Conservation (phyloP, 2,329 filamentous ascomycete species). For the Aspergillus aculeatus region DNA sequence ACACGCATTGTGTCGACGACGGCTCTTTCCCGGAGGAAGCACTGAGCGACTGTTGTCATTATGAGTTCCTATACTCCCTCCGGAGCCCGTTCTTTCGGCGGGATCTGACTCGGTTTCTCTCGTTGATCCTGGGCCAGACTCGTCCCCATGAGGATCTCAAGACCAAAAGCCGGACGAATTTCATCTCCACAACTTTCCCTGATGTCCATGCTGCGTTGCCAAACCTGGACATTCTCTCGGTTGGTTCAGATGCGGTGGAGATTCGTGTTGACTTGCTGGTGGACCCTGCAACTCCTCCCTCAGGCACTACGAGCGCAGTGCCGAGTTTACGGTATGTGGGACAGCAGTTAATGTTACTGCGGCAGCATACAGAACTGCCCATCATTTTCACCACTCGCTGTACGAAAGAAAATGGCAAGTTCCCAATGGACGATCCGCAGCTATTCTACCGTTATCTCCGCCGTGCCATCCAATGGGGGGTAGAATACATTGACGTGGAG, state of each 20-base stretch:
- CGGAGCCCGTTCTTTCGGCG: conserved; percentile 66
- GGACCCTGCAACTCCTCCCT: conserved; percentile 62
- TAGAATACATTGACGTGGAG: conserved; percentile 87
- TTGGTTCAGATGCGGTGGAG: conserved; percentile 82
- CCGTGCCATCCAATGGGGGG: conserved; percentile 82
- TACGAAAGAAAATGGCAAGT: conserved; percentile 76
- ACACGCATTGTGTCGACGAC: conserved; percentile 72
- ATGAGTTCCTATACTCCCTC: conserved; percentile 81
- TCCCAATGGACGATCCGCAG: conserved; percentile 75
- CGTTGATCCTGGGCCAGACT: conserved; percentile 75
- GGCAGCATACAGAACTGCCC: conserved; percentile 81
- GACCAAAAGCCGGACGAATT: conserved; percentile 72
- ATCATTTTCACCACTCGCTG: conserved; percentile 87
- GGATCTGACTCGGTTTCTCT: conserved; percentile 75
- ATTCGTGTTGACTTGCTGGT: conserved; percentile 78
- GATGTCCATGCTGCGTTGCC: conserved; percentile 79
- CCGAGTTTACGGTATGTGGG: conserved; percentile 82
- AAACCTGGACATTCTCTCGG: conserved; percentile 82
- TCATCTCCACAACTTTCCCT: conserved; percentile 85
- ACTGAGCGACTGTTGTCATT: conserved; percentile 71
- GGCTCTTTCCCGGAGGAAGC: conserved; percentile 66
- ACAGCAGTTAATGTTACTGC: conserved; percentile 78
- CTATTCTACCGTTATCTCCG: conserved; percentile 78
- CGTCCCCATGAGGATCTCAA: conserved; percentile 71
- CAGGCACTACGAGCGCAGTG: conserved; percentile 58